Percentiles rank a stretch among this genome's conserved stretches.
Evolutionary conservation across 2,329 filamentous ascomycete genomes (phyloP).

Genomic region (Fusarium sp.): DNA sequence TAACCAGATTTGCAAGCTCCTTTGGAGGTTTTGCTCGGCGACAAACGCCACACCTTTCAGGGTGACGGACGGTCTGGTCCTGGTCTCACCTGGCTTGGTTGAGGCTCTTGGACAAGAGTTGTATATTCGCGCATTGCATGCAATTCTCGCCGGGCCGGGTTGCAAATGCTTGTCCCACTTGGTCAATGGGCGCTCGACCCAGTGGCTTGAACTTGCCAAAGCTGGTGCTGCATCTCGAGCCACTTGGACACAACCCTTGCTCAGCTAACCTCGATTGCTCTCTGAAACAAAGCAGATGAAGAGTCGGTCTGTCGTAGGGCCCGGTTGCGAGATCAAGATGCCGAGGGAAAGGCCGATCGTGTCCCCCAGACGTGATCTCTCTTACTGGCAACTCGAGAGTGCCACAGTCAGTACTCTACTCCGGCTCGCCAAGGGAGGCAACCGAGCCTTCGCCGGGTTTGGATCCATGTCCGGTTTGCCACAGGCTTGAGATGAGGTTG

Average conservation of each 20-base stretch:
- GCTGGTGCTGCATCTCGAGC: constrained; percentile 19
- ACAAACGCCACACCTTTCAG: background rate
- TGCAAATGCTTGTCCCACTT: constrained; percentile 20
- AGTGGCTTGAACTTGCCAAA: constrained; percentile 18
- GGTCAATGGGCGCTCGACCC: constrained; percentile 28
- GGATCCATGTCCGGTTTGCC: constrained; percentile 38
- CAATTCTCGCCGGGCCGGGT: constrained; percentile 18
- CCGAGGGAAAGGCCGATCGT: background rate
- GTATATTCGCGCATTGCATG: constrained; percentile 27
- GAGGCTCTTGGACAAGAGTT: background rate
- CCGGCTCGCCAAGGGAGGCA: constrained; percentile 19
- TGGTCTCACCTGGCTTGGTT: background rate
- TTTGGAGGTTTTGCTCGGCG: background rate
- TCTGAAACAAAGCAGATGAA: constrained; percentile 17
- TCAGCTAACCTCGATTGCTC: constrained; percentile 18
- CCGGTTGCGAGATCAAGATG: background rate
- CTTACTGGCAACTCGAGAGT: background rate
- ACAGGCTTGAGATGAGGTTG: constrained; percentile 32
- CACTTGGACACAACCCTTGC: constrained; percentile 24
- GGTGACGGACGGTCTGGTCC: background rate
- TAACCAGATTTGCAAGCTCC: background rate
- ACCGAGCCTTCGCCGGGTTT: constrained; percentile 24
- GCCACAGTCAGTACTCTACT: background rate
- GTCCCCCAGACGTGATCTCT: constrained; percentile 2
- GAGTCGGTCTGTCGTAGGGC: constrained; percentile 13